Evolutionary conservation across 345 rosid genomes (phyloP).

Genomic region (Ceriops zippeliana): DNA sequence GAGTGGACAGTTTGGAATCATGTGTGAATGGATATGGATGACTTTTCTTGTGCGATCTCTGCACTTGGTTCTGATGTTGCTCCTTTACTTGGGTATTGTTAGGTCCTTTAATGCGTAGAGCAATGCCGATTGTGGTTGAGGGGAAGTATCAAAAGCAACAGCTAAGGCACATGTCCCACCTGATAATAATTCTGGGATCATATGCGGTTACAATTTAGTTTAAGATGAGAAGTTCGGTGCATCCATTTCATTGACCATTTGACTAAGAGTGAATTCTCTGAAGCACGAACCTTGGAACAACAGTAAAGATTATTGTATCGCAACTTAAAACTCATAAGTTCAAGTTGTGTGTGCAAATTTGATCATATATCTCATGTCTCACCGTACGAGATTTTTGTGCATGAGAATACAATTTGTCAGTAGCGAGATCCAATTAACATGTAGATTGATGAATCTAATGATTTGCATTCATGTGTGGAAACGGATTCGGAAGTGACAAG

Average conservation of each 20-base stretch:
- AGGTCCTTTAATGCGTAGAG: not conserved
- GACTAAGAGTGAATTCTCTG: not conserved
- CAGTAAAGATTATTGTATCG: too few species aligned
- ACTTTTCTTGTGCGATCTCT: not conserved
- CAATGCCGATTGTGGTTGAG: constrained; percentile 1
- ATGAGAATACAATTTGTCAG: too few species aligned
- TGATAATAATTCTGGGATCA: constrained; percentile 23
- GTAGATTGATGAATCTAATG: not conserved
- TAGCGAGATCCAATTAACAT: not conserved
- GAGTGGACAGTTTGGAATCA: not conserved
- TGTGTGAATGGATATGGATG: not conserved
- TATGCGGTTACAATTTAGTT: constrained; percentile 2
- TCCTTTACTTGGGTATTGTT: not conserved
- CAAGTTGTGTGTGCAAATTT: too few species aligned
- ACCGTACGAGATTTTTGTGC: too few species aligned
- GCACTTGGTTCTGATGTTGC: not conserved
- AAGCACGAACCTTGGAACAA: not conserved
- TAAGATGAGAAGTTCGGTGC: constrained; percentile 3
- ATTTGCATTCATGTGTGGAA: too few species aligned
- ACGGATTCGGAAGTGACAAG: not conserved
- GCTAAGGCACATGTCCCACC: constrained; percentile 13
- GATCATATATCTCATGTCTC: too few species aligned
- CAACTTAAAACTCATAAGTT: too few species aligned
- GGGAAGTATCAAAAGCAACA: constrained; percentile 10
- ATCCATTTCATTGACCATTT: not conserved